A percentile compares a stretch with the other conserved stretches of the same genome.
Conservation (phyloP, 1,139 yeast species). For the Suzukiozyma palmioleophila region DNA sequence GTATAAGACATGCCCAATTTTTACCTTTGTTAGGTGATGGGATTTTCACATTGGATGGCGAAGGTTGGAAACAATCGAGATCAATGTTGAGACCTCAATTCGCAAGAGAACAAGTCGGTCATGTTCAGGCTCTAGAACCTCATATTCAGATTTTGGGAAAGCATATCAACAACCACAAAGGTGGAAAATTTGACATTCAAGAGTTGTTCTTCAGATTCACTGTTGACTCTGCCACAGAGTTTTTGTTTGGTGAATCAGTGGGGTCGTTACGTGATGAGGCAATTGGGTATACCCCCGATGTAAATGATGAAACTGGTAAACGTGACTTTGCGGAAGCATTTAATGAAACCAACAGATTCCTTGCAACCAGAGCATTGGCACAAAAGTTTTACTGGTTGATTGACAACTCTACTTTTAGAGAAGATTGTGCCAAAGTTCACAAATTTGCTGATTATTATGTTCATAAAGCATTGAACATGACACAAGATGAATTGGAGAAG, state of each 20-base stretch:
- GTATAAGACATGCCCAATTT: constrained; percentile 42
- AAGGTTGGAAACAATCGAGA: constrained; percentile 56
- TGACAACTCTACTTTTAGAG: constrained; percentile 28
- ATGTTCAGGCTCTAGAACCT: constrained; percentile 43
- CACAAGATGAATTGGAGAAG: constrained; percentile 30
- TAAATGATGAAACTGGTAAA: constrained; percentile 23
- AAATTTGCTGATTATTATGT: constrained; percentile 29
- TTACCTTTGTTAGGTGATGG: constrained; percentile 51
- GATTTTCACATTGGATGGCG: constrained; percentile 52
- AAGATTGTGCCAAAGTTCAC: constrained; percentile 25
- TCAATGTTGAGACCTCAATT: constrained; percentile 59
- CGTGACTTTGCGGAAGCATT: constrained; percentile 41
- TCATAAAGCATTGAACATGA: constrained; percentile 22
- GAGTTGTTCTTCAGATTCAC: constrained; percentile 47
- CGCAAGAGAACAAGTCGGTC: constrained; percentile 51
- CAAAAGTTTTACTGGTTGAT: constrained; percentile 33
- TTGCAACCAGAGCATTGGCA: constrained; percentile 34
- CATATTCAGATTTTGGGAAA: constrained; percentile 38
- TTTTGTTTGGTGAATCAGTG: constrained; percentile 54
- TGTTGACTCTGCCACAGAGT: constrained; percentile 58
- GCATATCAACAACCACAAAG: constrained; percentile 25
- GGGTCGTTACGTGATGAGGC: constrained; percentile 31
- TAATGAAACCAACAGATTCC: constrained; percentile 32
- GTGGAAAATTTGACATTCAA: constrained; percentile 43
- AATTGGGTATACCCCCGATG: constrained; percentile 14